Evolutionary conservation across 495 filamentous ascomycete genomes (phyloP).

Genomic region (Daldinia decipiens): DNA sequence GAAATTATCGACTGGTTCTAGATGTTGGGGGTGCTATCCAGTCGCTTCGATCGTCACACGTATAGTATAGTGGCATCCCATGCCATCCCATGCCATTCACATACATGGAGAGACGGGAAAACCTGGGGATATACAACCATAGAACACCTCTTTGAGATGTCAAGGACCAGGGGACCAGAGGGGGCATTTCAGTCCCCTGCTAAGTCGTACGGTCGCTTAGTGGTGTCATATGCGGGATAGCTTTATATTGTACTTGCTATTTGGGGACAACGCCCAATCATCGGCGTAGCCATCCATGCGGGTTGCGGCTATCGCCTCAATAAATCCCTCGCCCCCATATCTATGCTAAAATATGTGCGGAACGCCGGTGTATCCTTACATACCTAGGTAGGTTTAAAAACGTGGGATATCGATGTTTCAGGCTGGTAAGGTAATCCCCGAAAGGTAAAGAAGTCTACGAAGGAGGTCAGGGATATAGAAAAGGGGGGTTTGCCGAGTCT

Average conservation of each 20-base stretch:
- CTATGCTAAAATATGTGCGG: constrained; percentile 17
- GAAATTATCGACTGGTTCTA: constrained; percentile 41
- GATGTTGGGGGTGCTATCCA: constrained; percentile 37
- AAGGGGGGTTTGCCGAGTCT: constrained; percentile 2
- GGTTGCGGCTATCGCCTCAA: constrained; percentile 41
- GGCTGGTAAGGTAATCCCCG: constrained; percentile 26
- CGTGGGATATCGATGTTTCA: constrained; percentile 44
- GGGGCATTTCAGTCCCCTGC: constrained; percentile 24
- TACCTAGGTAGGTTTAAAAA: constrained; percentile 18
- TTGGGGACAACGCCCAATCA: constrained; percentile 30
- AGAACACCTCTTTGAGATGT: constrained; percentile 19
- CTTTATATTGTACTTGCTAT: constrained; percentile 20
- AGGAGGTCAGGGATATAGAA: not conserved
- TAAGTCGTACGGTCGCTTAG: constrained; percentile 36
- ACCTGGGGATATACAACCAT: constrained; percentile 33
- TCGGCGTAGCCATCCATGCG: constrained; percentile 36
- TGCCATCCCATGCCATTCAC: constrained; percentile 18
- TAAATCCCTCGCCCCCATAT: constrained; percentile 40
- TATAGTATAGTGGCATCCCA: constrained; percentile 30
- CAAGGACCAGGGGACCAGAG: constrained; percentile 10
- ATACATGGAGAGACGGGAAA: constrained; percentile 38
- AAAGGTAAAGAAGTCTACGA: constrained; percentile 14
- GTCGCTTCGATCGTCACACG: constrained; percentile 37
- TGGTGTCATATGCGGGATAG: constrained; percentile 39
- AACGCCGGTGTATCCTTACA: constrained; percentile 26